Evolutionary conservation across 1,139 yeast species (phyloP), one percentile per base, ranked within the genome.

Genomic region (Kluyveromyces sp.): DNA sequence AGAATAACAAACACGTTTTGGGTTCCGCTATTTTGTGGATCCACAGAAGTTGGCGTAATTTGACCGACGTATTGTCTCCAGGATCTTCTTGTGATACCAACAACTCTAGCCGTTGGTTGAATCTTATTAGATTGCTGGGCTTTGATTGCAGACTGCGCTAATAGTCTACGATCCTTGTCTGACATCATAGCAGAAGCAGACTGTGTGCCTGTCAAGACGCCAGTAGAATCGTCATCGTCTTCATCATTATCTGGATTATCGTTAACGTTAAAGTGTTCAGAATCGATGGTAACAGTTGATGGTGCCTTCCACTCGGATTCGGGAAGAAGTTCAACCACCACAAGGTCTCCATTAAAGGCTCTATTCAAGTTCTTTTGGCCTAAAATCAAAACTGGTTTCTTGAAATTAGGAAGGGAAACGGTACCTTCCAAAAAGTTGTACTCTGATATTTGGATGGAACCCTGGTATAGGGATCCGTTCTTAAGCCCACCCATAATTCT

Each of bases 1-100:
- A 95, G 76, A 45, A 84, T 74, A 6, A 92, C 95, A 62, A 92
- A 83, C 48, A 95, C 92, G 41, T 79, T 79, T 60, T 83, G 83
- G 25, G 87, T 77, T 4, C 95, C 77, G 48, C 68, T 68, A 38
- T 59, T 59, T 41, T 75, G 75, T 25, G 70, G 70, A 36, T 81
- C 75, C 1, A 85, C 83, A 3, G 95, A 83, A 34, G 83, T 77
- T 39, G 94, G 85, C 4, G 94, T 85, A 52, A 94, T 77, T 64
- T 90, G 97, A 21, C 98, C 98, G 43, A 92, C 98, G 60, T 90
- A 94, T 56, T 83, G 82, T 65, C 98, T 78, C 98, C 98, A 94
- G 49, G 94, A 87, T 65, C 99, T 79, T 67, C 89, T 83, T 43
- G 82, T 72, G 33, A 94, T 76, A 35, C 96, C 95, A 27, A 94